Evolutionary conservation across 148 eudicot species (phyloP), one percentile per base, ranked within the genome.

Genomic region (Chenopodium quinoa): DNA sequence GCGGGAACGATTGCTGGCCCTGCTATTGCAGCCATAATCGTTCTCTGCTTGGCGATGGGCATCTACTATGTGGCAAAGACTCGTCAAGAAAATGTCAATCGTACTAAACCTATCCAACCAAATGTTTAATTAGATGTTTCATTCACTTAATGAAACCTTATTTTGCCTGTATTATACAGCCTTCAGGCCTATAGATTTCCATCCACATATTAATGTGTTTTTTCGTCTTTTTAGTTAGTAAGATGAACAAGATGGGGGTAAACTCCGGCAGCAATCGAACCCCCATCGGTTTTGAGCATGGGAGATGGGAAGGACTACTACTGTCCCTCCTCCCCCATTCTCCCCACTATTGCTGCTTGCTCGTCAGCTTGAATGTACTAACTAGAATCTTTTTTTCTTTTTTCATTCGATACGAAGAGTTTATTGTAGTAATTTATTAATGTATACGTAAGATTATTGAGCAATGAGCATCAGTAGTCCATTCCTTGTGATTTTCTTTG

Each of bases 51-150:
- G 67, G 93, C 86, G 1, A 84, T 91, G 87, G 91, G 90, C 4
- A 86, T 79, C 69, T 93, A 84, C 84, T 89, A 90, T 71, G 85
- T 86, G 16, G 76, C 77, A 75, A 77, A 82, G 81, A 88, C 85
- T 7, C 86, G 91, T 47, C 84, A 70, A 64, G 82, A 83, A 40
- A 89, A 90, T 47, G 62, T 75, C 52, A 81, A 76, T 20, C 80
- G 83, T 67, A 74, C 82, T 56, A 83, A 83, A 68, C n/a, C 89
- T 74, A 75, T 80, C 73, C 83, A 84, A 79, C 82, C 88, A 32
- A 73, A 78, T 75, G 88, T 67, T 75, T 90, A 56, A 56, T 14
- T 56, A 23, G 75, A 85, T 62, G 27, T 56, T 23, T 11, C 48
- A 71, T 29, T 0, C 2, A 63, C 25, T 29, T 2, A 40, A 44